Conservation (phyloP, 2,329 filamentous ascomycete species). For the Intubia oerlemansii region DNA sequence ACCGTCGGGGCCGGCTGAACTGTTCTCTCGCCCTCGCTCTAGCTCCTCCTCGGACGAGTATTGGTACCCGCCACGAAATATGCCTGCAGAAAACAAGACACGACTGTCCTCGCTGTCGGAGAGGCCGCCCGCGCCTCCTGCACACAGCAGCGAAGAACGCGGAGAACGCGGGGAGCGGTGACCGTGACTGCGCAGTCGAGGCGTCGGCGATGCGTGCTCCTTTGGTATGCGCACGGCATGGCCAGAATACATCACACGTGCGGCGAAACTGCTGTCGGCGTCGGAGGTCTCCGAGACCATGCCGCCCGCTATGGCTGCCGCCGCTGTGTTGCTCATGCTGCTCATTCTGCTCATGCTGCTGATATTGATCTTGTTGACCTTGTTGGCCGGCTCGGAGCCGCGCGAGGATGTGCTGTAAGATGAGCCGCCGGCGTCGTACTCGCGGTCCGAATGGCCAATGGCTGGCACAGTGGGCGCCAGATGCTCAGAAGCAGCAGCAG, state of each 20-base stretch:
- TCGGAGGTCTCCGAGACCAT: background rate
- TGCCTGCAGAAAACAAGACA: background rate
- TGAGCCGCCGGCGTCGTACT: conserved; percentile 5
- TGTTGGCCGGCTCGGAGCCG: conserved; percentile 1
- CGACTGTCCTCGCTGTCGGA: background rate
- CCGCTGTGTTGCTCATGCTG: too few species aligned
- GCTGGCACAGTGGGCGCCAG: too few species aligned
- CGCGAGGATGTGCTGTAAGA: conserved; percentile 7
- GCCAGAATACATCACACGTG: too few species aligned
- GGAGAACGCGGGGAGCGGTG: too few species aligned
- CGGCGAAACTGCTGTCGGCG: too few species aligned
- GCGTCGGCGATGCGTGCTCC: background rate
- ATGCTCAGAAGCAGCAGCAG: too few species aligned
- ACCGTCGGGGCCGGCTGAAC: too few species aligned
- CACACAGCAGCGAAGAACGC: too few species aligned
- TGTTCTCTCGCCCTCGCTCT: too few species aligned
- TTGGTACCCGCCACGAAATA: background rate
- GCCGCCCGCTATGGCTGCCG: background rate
- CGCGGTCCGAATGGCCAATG: conserved; percentile 4
- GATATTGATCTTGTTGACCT: too few species aligned
- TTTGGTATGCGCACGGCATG: background rate
- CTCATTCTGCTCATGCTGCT: too few species aligned
- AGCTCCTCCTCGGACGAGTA: conserved; percentile 3
- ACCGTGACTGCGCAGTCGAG: background rate
- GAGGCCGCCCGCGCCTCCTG: background rate